Evolutionary conservation across 2,329 filamentous ascomycete species (phyloP).

Genomic region (Tricladium varicosporioides): DNA sequence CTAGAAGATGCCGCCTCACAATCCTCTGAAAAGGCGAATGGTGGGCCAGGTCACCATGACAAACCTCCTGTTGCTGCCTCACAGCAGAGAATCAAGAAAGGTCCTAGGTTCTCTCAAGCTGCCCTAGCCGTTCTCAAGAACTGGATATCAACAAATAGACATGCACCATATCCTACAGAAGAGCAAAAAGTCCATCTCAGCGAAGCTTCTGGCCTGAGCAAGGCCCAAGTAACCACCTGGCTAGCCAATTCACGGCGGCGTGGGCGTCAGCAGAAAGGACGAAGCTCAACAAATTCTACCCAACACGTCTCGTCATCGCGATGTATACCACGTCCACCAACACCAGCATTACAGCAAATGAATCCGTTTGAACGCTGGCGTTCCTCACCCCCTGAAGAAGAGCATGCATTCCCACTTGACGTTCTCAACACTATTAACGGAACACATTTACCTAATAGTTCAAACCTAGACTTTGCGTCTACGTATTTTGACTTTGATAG

Average conservation of each 20-base stretch:
- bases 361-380: not conserved
- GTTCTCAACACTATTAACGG: not conserved
- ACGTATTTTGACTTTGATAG: not conserved
- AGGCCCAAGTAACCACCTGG: conserved; percentile 1
- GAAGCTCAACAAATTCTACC: not conserved
- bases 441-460: not conserved
- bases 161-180: not conserved
- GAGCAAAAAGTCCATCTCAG: not conserved
- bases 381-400: not conserved
- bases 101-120: conserved; percentile 9
- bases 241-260: conserved; percentile 1
- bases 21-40: no score
- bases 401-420: not conserved
- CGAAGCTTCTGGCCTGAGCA: not conserved
- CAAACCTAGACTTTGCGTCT: not conserved
- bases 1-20: no score
- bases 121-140: not conserved
- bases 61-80: no score
- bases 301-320: not conserved
- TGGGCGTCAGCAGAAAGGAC: not conserved
- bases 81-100: conserved; percentile 34
- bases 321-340: not conserved
- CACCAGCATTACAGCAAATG: not conserved
- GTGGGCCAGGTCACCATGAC: no score
- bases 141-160: not conserved